These are phyloP conservation scores for Salix arbutifolia DNA, from an alignment of 345 rosid species.

Conservation along the genomic window DNA sequence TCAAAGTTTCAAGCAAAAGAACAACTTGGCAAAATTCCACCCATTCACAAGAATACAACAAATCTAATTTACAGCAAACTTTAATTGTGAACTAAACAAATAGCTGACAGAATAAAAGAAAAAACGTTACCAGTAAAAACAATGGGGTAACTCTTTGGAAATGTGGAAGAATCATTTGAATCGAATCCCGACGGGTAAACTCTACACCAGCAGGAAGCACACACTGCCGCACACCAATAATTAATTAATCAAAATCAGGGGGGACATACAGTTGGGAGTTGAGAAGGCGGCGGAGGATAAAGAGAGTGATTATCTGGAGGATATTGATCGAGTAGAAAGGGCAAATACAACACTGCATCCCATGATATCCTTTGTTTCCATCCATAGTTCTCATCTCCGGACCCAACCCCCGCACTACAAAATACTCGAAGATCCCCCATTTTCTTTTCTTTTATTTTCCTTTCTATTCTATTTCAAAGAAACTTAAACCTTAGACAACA, in stretches of 20 bases:
- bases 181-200: conserved; percentile 67
- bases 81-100: background rate
- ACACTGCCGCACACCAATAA: too few relatives aligned
- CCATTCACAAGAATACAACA: background rate
- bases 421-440: conserved; percentile 89
- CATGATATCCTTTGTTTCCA: conserved; percentile 82
- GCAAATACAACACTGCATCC: conserved; percentile 52
- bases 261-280: conserved; percentile 71
- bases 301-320: conserved; percentile 71
- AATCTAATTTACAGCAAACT: background rate
- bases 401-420: conserved; percentile 90
- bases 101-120: background rate
- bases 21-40: background rate
- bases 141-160: conserved; percentile 89
- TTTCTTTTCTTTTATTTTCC: background rate
- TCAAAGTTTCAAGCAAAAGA: background rate
- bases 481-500: too few relatives aligned
- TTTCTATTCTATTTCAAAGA: too few relatives aligned
- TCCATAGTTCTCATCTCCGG: conserved; percentile 92
- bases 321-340: conserved; percentile 80
- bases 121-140: conserved; percentile 70
- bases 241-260: background rate
- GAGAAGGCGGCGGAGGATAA: conserved; percentile 85
- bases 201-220: conserved; percentile 92
- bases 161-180: conserved; percentile 50